Evolutionary conservation across 306 rosid species (phyloP), one percentile per base, ranked within the genome.

Genomic region (Dalbergia cochinchinensis): DNA sequence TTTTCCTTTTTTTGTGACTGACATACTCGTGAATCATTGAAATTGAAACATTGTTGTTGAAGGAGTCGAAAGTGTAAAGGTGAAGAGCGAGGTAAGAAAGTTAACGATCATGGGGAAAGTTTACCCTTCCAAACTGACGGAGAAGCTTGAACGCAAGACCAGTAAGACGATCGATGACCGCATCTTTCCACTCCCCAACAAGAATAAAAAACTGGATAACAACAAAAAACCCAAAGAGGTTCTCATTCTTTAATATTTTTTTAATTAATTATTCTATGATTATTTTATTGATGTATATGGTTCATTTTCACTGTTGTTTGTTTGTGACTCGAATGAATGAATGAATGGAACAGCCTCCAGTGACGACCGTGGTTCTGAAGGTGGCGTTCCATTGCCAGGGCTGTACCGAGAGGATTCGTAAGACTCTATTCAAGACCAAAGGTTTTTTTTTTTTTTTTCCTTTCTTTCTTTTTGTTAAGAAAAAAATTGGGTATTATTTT

Each of bases 141-240:
- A 92, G 10, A 73, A 77, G 33, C 85, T 94, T 0, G 69, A 87
- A 2, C 16, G 34, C 39, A 89, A 89, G 70, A 72, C 70, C 13
- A 90, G 87, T 81, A 94, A 88, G 87, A 88, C 88, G 57, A 96
- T 90, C 7, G 92, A n/a, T n/a, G n/a, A 92, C 11, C 81, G 87
- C 34, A 6, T 86, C 47, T 89, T 93, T 44, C 91, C 94, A 0
- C 84, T 68, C 37, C 90, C 86, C 2, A 84, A 78, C 62, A 90
- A 90, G 37, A 82, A 85, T 26, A 83, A 85, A 26, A 26, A 26
- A 1, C 31, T 26, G 4, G 85, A 84, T 66, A 81, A 80, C 20
- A 82, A 82, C 6, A 81, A 82, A 34, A 89, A 90, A 50, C 66
- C 87, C 72, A 89, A 89, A 85, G 91, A 88, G 97, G 77, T 63